Percentiles rank a stretch among this genome's conserved stretches.
phyloP scores from a whole-genome alignment of 2,329 filamentous ascomycete genomes.

The Sporothrix schenckii region DNA sequence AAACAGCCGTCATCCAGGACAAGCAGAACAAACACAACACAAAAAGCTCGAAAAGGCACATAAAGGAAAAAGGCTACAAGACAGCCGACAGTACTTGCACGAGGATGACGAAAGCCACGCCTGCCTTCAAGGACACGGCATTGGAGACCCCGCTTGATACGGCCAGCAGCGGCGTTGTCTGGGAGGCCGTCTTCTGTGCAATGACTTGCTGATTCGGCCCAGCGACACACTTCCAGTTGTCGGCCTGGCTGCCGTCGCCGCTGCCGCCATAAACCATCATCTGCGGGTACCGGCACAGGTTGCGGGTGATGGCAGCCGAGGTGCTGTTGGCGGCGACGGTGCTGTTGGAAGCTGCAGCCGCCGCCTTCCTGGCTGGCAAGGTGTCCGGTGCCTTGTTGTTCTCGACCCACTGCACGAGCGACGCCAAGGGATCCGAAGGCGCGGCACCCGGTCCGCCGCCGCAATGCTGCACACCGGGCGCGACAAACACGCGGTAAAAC shows the following conservation, averaged over 20 bases:
- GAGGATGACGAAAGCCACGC: background rate
- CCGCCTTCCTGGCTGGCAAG: conserved; percentile 23
- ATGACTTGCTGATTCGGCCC: conserved; percentile 1
- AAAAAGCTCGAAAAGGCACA: background rate
- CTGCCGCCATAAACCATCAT: conserved; percentile 29
- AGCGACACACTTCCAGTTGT: conserved; percentile 29
- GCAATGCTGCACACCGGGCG: conserved; percentile 8
- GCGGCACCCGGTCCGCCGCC: background rate
- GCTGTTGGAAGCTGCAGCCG: background rate
- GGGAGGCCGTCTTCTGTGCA: background rate
- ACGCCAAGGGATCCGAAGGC: background rate
- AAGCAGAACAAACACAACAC: background rate
- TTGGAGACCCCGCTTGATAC: background rate
- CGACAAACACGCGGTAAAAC: background rate
- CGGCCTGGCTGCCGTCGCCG: conserved; percentile 27
- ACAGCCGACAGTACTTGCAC: background rate
- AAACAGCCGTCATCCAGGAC: background rate
- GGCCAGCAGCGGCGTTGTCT: conserved; percentile 1
- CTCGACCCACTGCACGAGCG: conserved; percentile 33
- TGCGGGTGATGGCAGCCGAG: conserved; percentile 18
- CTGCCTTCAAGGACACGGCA: background rate
- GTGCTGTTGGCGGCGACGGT: conserved; percentile 1
- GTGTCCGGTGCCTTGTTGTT: conserved; percentile 32
- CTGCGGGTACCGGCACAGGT: conserved; percentile 34
- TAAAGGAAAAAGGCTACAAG: background rate